A percentile compares a stretch with the other conserved stretches of the same genome.
Evolutionary conservation across 2,329 filamentous ascomycete genomes (phyloP).

Genomic region (Trichophyton simii): DNA sequence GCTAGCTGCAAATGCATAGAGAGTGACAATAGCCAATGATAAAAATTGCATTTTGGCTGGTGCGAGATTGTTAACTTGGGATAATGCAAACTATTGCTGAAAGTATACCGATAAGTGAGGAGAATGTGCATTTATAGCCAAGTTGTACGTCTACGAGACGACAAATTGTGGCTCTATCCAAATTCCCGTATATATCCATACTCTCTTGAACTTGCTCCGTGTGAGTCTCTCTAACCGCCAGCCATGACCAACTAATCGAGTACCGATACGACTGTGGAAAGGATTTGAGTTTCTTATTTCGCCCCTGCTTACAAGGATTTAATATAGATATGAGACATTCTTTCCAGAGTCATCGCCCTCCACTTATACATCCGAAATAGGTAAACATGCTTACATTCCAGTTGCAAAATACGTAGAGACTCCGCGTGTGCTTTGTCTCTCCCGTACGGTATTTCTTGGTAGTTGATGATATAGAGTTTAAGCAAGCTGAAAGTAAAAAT

Average conservation of each 20-base stretch:
- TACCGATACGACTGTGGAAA: background rate
- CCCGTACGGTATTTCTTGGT: too few relatives aligned
- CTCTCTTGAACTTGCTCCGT: background rate
- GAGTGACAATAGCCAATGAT: background rate
- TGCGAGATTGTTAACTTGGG: background rate
- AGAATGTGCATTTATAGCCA: background rate
- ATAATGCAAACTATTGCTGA: background rate
- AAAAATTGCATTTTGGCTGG: background rate
- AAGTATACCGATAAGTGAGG: background rate
- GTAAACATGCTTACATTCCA: too few relatives aligned
- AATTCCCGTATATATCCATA: background rate
- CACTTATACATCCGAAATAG: too few relatives aligned
- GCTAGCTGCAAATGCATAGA: background rate
- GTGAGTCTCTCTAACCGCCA: background rate
- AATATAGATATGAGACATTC: background rate
- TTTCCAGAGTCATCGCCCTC: too few relatives aligned
- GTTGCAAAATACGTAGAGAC: too few relatives aligned
- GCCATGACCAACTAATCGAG: background rate
- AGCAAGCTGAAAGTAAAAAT: too few relatives aligned
- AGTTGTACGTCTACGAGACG: background rate
- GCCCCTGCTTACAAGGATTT: background rate
- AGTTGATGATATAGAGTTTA: too few relatives aligned
- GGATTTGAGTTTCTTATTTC: background rate
- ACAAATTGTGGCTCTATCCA: background rate
- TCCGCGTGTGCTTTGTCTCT: too few relatives aligned